phyloP scores from a whole-genome alignment of 2,329 filamentous ascomycete species.

The Sarocladium oryzae region DNA sequence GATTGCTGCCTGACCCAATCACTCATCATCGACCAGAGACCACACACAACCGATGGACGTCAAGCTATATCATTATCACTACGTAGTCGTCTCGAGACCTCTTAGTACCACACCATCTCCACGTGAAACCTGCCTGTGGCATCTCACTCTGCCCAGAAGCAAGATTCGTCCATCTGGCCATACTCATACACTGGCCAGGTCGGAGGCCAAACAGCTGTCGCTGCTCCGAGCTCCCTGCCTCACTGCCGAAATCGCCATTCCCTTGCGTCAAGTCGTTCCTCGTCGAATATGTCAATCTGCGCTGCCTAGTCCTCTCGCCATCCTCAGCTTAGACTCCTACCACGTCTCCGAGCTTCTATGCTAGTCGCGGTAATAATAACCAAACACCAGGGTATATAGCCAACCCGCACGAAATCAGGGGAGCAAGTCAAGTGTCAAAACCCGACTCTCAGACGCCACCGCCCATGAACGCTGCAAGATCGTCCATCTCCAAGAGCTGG shows the following conservation, averaged over 20 bases:
- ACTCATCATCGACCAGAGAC: too few relatives aligned
- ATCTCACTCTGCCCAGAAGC: not conserved
- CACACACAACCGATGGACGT: too few relatives aligned
- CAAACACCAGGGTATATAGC: conserved; percentile 1
- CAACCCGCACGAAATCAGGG: not conserved
- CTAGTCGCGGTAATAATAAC: not conserved
- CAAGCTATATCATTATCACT: not conserved
- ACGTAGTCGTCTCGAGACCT: not conserved
- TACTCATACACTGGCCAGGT: not conserved
- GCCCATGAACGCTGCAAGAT: conserved; percentile 57
- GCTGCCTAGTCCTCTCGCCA: not conserved
- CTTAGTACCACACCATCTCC: not conserved
- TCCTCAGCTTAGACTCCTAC: not conserved
- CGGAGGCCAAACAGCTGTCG: not conserved
- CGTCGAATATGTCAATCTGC: not conserved
- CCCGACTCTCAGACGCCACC: conserved; percentile 42
- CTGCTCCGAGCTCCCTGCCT: too few relatives aligned
- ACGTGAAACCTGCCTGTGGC: not conserved
- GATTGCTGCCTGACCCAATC: too few relatives aligned
- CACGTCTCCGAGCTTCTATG: not conserved
- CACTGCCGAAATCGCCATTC: too few relatives aligned
- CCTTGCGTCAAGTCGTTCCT: not conserved
- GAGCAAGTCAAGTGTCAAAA: not conserved
- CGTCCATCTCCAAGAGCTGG: conserved; percentile 53
- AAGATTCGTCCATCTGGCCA: too few relatives aligned